Conservation (phyloP, 2,329 filamentous ascomycete species). For the Fusarium nematophilum region DNA sequence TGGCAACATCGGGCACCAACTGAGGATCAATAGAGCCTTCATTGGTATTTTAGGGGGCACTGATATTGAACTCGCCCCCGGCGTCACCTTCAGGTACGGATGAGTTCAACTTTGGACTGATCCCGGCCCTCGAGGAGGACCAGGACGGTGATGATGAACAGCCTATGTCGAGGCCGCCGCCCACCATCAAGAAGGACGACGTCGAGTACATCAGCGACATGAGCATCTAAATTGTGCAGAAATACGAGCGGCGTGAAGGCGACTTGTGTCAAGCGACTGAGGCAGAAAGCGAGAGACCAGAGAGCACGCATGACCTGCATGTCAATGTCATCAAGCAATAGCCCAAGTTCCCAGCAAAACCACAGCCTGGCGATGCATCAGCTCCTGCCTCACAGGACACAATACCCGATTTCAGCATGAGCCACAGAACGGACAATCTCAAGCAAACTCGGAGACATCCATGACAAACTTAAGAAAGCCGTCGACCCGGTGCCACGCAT, state of each 20-base stretch:
- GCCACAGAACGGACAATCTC: background rate
- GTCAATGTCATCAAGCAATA: background rate
- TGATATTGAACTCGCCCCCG: background rate
- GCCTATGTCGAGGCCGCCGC: background rate
- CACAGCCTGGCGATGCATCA: background rate
- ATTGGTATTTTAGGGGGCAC: background rate
- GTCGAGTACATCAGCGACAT: background rate
- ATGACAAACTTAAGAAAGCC: background rate
- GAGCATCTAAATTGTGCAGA: background rate
- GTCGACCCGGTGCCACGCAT: background rate
- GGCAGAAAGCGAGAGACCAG: background rate
- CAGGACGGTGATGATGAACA: background rate
- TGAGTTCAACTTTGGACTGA: conserved; percentile 2
- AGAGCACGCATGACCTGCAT: background rate
- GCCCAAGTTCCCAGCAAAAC: background rate
- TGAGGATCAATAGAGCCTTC: background rate
- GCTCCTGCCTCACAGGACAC: background rate
- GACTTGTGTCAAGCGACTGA: background rate
- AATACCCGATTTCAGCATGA: no score
- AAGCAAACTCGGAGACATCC: background rate
- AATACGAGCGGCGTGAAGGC: background rate
- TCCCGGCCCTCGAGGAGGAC: conserved; percentile 5
- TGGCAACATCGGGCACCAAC: background rate
- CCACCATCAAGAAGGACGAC: background rate
- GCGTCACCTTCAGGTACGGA: background rate